A percentile compares a stretch with the other conserved stretches of the same genome.
phyloP scores from a whole-genome alignment of 768 basidiomycete genomes.

The Mycena rosella region DNA sequence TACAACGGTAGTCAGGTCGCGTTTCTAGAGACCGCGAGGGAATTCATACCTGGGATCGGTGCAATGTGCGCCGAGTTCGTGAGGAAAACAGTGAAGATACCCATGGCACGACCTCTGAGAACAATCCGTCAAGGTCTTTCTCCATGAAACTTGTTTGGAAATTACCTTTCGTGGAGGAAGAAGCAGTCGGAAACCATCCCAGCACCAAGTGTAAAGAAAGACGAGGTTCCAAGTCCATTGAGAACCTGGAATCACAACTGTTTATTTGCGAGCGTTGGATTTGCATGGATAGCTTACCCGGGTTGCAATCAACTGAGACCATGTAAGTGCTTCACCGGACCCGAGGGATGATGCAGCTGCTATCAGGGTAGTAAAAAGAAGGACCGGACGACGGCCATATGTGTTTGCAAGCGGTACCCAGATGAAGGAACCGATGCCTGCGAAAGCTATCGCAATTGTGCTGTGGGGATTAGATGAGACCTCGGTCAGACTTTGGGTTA shows the following conservation, averaged over 20 bases:
- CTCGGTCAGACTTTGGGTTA: not conserved
- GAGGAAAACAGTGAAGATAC: conserved; percentile 55
- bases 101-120: conserved; percentile 57
- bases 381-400: conserved; percentile 39
- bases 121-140: conserved; percentile 48
- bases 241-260: conserved; percentile 13
- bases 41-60: conserved; percentile 50
- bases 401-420: conserved; percentile 40
- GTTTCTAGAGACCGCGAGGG: not conserved
- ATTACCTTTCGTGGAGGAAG: conserved; percentile 53
- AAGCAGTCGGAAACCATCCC: conserved; percentile 40
- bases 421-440: conserved; percentile 37
- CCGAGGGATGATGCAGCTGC: conserved; percentile 37
- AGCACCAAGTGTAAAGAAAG: conserved; percentile 31
- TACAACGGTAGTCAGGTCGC: conserved; percentile 21
- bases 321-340: conserved; percentile 32
- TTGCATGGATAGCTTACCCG: conserved; percentile 6
- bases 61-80: conserved; percentile 58
- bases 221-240: conserved; percentile 27
- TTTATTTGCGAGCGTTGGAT: not conserved
- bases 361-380: conserved; percentile 34
- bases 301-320: conserved; percentile 34
- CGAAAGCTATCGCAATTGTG: conserved; percentile 25
- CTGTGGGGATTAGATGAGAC: not conserved
- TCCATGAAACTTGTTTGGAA: conserved; percentile 51